Evolutionary conservation across 345 rosid genomes (phyloP).

Genomic region (Cardamine occulta): DNA sequence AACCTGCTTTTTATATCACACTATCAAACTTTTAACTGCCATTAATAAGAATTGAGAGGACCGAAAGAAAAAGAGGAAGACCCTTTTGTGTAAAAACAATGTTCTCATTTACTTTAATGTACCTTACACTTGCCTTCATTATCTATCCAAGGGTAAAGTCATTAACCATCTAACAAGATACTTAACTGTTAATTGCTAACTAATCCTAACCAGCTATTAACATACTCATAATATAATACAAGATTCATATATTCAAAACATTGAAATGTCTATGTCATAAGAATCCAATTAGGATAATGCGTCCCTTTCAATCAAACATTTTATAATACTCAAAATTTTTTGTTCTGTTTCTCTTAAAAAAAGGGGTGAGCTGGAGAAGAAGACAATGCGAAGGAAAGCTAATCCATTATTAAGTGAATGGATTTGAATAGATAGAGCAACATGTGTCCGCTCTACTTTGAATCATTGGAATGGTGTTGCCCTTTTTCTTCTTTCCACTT

Average conservation of each 20-base stretch:
- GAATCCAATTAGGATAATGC: background rate
- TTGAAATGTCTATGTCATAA: background rate
- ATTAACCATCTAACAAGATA: conserved; percentile 1
- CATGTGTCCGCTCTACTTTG: background rate
- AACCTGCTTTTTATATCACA: background rate
- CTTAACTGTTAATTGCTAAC: background rate
- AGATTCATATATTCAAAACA: background rate
- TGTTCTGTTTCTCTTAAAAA: conserved; percentile 12
- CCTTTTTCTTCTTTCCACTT: background rate
- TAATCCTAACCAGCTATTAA: background rate
- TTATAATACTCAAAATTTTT: conserved; percentile 3
- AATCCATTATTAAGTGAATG: conserved; percentile 29
- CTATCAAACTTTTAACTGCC: background rate
- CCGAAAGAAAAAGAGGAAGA: background rate
- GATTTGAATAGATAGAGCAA: conserved; percentile 18
- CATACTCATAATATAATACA: background rate
- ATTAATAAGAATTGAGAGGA: background rate
- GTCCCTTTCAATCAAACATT: conserved; percentile 12
- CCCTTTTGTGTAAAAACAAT: background rate
- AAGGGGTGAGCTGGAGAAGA: conserved; percentile 25
- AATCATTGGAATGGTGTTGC: background rate
- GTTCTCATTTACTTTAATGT: background rate
- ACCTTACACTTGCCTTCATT: background rate
- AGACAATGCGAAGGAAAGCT: conserved; percentile 29
- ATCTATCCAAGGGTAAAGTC: background rate